Evolutionary conservation across 2,329 filamentous ascomycete species (phyloP).

Genomic region (Stylonectria norvegica): DNA sequence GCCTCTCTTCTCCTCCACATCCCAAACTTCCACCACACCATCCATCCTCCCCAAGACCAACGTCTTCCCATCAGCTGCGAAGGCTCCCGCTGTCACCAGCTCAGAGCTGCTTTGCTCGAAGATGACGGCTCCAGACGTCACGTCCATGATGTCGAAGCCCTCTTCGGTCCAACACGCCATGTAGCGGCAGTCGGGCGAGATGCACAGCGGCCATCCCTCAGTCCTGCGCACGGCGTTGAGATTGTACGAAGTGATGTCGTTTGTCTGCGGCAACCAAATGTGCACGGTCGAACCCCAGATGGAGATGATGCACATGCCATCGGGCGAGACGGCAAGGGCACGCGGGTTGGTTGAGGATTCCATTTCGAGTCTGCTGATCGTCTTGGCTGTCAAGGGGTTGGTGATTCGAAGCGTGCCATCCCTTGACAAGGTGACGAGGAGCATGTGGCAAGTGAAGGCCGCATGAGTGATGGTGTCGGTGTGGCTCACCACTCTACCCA

Average conservation of each 20-base stretch:
- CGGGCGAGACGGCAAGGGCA: conserved; percentile 31
- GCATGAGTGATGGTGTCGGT: conserved; percentile 37
- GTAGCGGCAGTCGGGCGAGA: conserved; percentile 38
- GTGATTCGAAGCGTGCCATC: conserved; percentile 40
- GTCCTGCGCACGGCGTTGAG: conserved; percentile 30
- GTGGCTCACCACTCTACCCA: conserved; percentile 35
- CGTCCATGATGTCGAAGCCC: conserved; percentile 41
- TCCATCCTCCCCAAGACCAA: conserved; percentile 36
- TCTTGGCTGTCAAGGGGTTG: conserved; percentile 30
- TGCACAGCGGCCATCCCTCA: conserved; percentile 41
- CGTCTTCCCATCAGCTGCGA: conserved; percentile 28
- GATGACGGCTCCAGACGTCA: conserved; percentile 31
- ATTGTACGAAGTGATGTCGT: conserved; percentile 35
- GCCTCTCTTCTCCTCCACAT: conserved; percentile 23
- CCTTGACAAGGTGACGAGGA: conserved; percentile 34
- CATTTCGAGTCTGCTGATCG: conserved; percentile 37
- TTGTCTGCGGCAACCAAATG: conserved; percentile 34
- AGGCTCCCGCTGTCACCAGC: conserved; percentile 36
- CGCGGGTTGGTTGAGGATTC: conserved; percentile 30
- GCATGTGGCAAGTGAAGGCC: conserved; percentile 31
- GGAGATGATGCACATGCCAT: conserved; percentile 34
- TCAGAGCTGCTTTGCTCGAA: conserved; percentile 24
- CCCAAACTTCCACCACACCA: conserved; percentile 34
- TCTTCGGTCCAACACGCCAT: conserved; percentile 40
- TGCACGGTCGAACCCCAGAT: conserved; percentile 39